Evolutionary conservation across 208 protist genomes (phyloP), one percentile per base, ranked within the genome.

Genomic region (Trypanosoma mega): DNA sequence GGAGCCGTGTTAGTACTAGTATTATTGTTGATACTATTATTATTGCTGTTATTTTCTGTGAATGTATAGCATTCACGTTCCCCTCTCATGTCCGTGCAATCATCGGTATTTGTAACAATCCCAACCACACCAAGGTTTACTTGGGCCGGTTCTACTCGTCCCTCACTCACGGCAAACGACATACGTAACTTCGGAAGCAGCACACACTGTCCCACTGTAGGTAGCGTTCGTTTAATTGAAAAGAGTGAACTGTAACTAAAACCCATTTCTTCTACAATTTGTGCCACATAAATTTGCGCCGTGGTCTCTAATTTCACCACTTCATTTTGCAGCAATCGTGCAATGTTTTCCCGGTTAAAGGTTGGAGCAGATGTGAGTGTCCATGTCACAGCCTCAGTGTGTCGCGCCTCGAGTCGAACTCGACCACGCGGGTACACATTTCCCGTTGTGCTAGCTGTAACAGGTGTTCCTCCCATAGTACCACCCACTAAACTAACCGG

Each of bases 121-220:
- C 57, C 60, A 18, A 81, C 70, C 20, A 71, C 57, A 29, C 75
- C 75, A 49, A 81, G 60, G 23, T 68, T 45, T 52, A 70, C 59
- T 14, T 46, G 20, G 4, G 45, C 34, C 14, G 83, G 83, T 43
- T 80, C 75, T 33, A 70, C 82, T 1, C 65, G 58, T 11, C 82
- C 82, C 50, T 87, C 82, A 50, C 87, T 94, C 60, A 87, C 62
- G 8, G 87, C 79, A 27, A 88, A 67, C 11, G 47, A 68, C 11
- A 80, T 48, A 12, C 59, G 29, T 33, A 88, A 71, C 9, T 62
- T 66, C 16, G 68, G 44, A 21, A 78, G 24, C 18, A 80, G 31
- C 18, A 85, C 78, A 52, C 78, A 85, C 46, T 85, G 78, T 21
- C 69, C 78, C n/a, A 72, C 58, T n/a, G 46, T 67, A 23, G 67